Evolutionary conservation across 1,284 basidiomycete species (phyloP).

Genomic region (Thecaphora thlaspeos): DNA sequence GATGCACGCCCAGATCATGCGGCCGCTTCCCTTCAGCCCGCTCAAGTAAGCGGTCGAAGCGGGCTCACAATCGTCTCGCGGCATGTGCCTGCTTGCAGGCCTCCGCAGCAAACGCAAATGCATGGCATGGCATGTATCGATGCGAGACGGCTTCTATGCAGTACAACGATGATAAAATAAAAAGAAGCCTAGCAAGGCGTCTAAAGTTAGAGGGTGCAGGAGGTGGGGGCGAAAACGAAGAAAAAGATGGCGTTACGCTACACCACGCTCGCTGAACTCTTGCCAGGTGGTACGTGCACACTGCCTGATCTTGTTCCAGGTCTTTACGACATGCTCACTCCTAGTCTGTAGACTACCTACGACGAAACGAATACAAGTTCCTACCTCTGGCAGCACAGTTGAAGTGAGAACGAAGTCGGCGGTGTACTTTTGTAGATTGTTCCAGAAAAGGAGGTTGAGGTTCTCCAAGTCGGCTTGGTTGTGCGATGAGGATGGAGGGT

Average conservation of each 20-base stretch:
- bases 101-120: too few relatives aligned
- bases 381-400: conserved; percentile 47
- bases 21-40: conserved; percentile 39
- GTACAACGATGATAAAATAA: too few relatives aligned
- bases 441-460: conserved; percentile 41
- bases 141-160: too few relatives aligned
- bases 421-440: conserved; percentile 20
- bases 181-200: too few relatives aligned
- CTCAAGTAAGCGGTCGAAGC: conserved; percentile 16
- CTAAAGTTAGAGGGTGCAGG: too few relatives aligned
- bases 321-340: conserved; percentile 30
- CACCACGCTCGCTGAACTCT: conserved; percentile 3
- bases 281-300: conserved; percentile 16
- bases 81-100: neutral
- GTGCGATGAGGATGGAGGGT: conserved; percentile 9
- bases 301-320: conserved; percentile 25
- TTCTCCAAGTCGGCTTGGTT: conserved; percentile 16
- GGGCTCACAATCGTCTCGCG: too few relatives aligned
- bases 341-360: conserved; percentile 41
- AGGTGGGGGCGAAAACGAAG: too few relatives aligned
- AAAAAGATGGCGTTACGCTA: too few relatives aligned
- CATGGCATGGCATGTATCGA: too few relatives aligned
- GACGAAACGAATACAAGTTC: conserved; percentile 46
- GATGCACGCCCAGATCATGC: conserved; percentile 57
- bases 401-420: conserved; percentile 46